These are phyloP conservation scores for Hygrocybe coccinea DNA, from an alignment of 768 basidiomycete species.

Conservation along the genomic window DNA sequence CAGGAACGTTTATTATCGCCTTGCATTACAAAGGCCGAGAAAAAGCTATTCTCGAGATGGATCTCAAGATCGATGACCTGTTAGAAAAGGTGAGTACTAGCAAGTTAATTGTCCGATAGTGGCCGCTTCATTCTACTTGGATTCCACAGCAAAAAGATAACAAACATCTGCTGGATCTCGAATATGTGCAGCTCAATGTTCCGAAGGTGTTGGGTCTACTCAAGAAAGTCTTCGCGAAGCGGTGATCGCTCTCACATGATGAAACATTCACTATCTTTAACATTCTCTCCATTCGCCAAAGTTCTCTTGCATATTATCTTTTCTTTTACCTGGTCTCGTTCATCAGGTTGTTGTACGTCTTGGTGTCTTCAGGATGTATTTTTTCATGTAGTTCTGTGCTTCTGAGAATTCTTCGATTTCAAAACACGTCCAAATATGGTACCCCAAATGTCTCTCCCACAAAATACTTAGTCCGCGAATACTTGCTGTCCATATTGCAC, in stretches of 20 bases:
- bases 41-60: constrained; percentile 99
- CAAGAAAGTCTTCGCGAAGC: constrained; percentile 91
- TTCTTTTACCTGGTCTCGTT: constrained; percentile 4
- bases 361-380: constrained; percentile 12
- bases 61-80: constrained; percentile 96
- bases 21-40: constrained; percentile 98
- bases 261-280: constrained; percentile 26
- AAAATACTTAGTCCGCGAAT: too few species aligned
- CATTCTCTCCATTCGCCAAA: constrained; percentile 25
- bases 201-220: constrained; percentile 88
- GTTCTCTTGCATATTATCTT: constrained; percentile 9
- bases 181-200: constrained; percentile 96
- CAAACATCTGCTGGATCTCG: constrained; percentile 91
- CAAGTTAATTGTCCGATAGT: not conserved
- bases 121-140: constrained; percentile 6
- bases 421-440: not conserved
- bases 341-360: constrained; percentile 1
- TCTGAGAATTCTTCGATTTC: constrained; percentile 28
- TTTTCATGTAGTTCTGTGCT: constrained; percentile 21
- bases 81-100: constrained; percentile 79
- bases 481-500: too few species aligned
- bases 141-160: constrained; percentile 90
- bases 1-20: constrained; percentile 98
- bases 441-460: not conserved
- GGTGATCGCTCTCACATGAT: constrained; percentile 39